These are phyloP conservation scores for Thoreauomyces humboldtii DNA, from an alignment of 192 early-diverging fungal genomes.

Conservation along the genomic window DNA sequence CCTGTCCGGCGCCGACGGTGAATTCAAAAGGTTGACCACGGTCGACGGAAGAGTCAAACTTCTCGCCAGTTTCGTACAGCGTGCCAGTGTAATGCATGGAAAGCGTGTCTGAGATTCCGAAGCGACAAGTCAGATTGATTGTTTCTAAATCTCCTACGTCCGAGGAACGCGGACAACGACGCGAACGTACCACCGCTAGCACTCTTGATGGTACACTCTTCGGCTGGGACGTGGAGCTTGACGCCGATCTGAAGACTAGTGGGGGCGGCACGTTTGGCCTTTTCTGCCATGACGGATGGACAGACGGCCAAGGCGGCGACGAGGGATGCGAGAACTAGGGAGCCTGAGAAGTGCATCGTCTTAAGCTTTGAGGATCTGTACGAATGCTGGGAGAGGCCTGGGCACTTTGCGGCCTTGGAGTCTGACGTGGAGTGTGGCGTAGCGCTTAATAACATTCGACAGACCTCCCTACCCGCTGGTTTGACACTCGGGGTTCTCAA, in stretches of 20 bases:
- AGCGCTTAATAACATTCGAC: no score
- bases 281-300: slow-evolving; percentile 8
- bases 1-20: slow-evolving; percentile 52
- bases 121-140: not conserved
- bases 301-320: no score
- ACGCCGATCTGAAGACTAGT: slow-evolving; percentile 53
- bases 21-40: slow-evolving; percentile 70
- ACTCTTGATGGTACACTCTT: slow-evolving; percentile 48
- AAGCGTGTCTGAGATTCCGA: slow-evolving; percentile 43
- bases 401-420: no score
- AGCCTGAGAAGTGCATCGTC: no score
- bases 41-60: slow-evolving; percentile 74
- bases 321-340: no score
- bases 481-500: no score
- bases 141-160: not conserved
- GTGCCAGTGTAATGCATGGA: slow-evolving; percentile 79
- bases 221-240: slow-evolving; percentile 50
- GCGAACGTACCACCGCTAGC: slow-evolving; percentile 35
- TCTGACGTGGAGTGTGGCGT: no score
- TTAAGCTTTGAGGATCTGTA: no score
- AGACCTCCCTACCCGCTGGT: no score
- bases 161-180: not conserved
- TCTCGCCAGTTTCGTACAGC: slow-evolving; percentile 38
- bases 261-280: slow-evolving; percentile 33
- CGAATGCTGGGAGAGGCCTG: no score